These are phyloP conservation scores for Lodderomyces beijingensis DNA, from an alignment of 1,139 yeast genomes.

Conservation along the genomic window DNA sequence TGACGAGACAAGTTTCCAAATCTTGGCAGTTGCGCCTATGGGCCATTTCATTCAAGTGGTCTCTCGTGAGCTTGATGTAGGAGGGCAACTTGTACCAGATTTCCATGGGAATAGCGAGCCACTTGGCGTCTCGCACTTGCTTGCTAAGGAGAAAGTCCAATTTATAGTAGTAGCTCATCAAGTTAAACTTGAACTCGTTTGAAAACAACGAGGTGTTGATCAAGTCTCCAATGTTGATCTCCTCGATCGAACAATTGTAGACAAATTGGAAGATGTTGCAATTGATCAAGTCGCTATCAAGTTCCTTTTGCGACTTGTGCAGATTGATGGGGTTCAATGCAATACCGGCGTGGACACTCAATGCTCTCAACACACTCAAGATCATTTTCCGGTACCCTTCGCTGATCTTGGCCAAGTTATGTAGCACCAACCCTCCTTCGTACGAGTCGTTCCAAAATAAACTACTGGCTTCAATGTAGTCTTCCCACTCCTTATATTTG, in stretches of 20 bases:
- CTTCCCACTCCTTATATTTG: constrained; percentile 10
- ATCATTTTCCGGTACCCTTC: constrained; percentile 9
- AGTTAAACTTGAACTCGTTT: constrained; percentile 10
- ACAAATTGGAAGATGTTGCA: constrained; percentile 16
- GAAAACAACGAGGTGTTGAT: constrained; percentile 11
- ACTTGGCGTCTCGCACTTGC: constrained; percentile 5
- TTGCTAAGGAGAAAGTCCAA: constrained; percentile 7
- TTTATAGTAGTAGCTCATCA: constrained; percentile 12
- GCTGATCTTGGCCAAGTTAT: constrained; percentile 8
- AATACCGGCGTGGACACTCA: constrained; percentile 8
- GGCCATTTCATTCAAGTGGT: constrained; percentile 7
- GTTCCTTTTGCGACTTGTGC: background rate
- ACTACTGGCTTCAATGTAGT: constrained; percentile 4
- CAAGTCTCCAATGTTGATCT: constrained; percentile 17
- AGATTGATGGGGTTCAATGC: background rate
- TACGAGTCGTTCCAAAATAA: constrained; percentile 8
- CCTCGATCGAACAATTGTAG: constrained; percentile 14
- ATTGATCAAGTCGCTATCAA: constrained; percentile 5
- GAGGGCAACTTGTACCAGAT: constrained; percentile 13
- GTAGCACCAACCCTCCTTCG: constrained; percentile 8
- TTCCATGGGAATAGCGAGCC: constrained; percentile 12
- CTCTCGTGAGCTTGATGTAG: constrained; percentile 11
- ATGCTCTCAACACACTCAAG: constrained; percentile 8
- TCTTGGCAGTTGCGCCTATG: constrained; percentile 9
- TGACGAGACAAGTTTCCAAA: constrained; percentile 11